Percentiles rank a stretch among this genome's conserved stretches.
phyloP scores from a whole-genome alignment of 2,329 filamentous ascomycete species.

The Xenoacremonium recifei region DNA sequence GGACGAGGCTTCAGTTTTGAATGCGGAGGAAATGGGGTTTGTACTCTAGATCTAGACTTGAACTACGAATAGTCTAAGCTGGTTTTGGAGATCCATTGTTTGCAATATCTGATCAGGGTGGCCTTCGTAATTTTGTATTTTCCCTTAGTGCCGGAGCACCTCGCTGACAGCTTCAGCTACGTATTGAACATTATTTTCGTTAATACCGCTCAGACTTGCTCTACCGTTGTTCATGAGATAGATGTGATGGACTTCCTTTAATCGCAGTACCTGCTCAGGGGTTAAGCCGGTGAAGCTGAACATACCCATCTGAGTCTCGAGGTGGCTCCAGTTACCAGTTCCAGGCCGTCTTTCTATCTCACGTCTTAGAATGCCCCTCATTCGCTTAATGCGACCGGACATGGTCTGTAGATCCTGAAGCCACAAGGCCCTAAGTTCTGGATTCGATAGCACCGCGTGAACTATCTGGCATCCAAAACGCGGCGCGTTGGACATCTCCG shows the following conservation, averaged over 20 bases:
- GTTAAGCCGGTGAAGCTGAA: constrained; percentile 37
- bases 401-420: constrained; percentile 32
- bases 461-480: constrained; percentile 8
- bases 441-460: constrained; percentile 2
- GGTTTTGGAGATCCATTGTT: too few relatives aligned
- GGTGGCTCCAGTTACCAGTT: constrained; percentile 29
- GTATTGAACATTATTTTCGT: constrained; percentile 10
- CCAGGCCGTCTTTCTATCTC: constrained; percentile 21
- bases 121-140: too few relatives aligned
- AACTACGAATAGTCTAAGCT: too few relatives aligned
- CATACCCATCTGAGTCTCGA: constrained; percentile 37
- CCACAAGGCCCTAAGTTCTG: constrained; percentile 6
- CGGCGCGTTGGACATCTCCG: constrained; percentile 7
- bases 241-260: constrained; percentile 3
- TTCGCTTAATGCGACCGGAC: constrained; percentile 30
- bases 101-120: too few relatives aligned
- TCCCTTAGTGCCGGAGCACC: constrained; percentile 1
- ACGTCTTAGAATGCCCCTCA: constrained; percentile 15
- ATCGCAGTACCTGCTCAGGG: constrained; percentile 24
- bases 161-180: constrained; percentile 10
- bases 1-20: constrained; percentile 4
- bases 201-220: constrained; percentile 9
- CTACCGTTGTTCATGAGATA: constrained; percentile 7
- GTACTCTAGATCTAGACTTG: not conserved
- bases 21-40: constrained; percentile 8